phyloP scores from a whole-genome alignment of 75 land plant genomes.

The Picea sitchensis region DNA sequence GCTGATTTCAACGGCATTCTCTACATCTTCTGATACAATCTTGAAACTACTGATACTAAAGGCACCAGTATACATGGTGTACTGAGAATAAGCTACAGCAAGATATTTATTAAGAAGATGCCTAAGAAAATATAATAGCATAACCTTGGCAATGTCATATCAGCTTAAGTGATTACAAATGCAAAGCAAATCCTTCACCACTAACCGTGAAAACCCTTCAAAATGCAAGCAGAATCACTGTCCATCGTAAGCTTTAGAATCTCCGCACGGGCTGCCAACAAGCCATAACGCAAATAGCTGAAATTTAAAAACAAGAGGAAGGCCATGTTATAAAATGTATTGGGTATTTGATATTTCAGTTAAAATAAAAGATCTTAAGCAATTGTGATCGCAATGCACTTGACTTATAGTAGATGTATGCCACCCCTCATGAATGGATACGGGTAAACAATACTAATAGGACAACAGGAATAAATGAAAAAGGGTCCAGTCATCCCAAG shows the following conservation, averaged over 20 bases:
- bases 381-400: not conserved
- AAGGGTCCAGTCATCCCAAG: not conserved
- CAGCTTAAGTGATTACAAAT: not conserved
- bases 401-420: not conserved
- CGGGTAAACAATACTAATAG: not conserved
- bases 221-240: conserved; percentile 55
- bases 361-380: not conserved
- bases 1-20: no score
- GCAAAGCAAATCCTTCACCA: not conserved
- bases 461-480: not conserved
- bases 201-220: conserved; percentile 69
- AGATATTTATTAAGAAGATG: no score
- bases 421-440: not conserved
- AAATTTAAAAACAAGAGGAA: conserved; percentile 5
- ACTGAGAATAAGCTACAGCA: no score
- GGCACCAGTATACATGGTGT: no score
- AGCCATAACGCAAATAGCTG: conserved; percentile 95
- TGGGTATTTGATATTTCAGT: not conserved
- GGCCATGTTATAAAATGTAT: not conserved
- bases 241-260: conserved; percentile 57
- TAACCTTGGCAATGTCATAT: no score
- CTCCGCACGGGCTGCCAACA: conserved; percentile 95
- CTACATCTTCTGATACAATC: no score
- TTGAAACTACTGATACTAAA: no score
- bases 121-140: no score